Base-by-base conservation (phyloP, 1,284 basidiomycete species). In the Takashimella tepidaria region DNA sequence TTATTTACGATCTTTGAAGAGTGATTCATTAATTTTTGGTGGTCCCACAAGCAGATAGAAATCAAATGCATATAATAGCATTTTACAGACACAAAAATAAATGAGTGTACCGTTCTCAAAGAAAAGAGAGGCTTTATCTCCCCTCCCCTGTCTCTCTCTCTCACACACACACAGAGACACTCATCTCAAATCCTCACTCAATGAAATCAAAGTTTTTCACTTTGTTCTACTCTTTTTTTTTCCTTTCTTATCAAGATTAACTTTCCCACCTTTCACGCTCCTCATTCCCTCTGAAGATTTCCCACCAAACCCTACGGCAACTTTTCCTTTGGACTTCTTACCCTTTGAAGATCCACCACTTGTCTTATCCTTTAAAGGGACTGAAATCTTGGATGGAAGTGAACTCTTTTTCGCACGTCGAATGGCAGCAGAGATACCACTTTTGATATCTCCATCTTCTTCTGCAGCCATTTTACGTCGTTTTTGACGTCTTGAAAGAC, bases 381-480 rank as follows among this genome's bases (percentile, higher is more conserved):
- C 31, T 16, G 31, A 37, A 63, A 83, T 82, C 70, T 81, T 82
- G 31, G 67, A 74, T 1, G 85, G 85, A 60, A 82, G 81, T 23
- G 78, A 74, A 8, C 84, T 79, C 75, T 87, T 92, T 76, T 97
- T 96, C 8, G 88, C 90, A 11, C 82, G 83, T 49, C 92, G 86
- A 59, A 95, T 87, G 1, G 89, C 84, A 31, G 87, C 85, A 43
- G 81, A 79, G 46, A 87, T 77, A 23, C 80, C 82, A 4, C 75
- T 57, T 21, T 55, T 41, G 53, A 67, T 64, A 57, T 83, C 83
- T 48, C 82, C 83, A 61, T 92, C 89, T 61, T 87, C 83, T 67
- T 92, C 87, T 70, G 83, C 79, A 6, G 87, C 86, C 77, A 92
- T 79, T 77, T 92, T 93, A 65, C 90, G 80, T 56, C 92, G 81